A percentile compares a stretch with the other conserved stretches of the same genome.
These are phyloP conservation scores for Leucocoprinus birnbaumii DNA, from an alignment of 768 basidiomycete species.

Conservation along the genomic window DNA sequence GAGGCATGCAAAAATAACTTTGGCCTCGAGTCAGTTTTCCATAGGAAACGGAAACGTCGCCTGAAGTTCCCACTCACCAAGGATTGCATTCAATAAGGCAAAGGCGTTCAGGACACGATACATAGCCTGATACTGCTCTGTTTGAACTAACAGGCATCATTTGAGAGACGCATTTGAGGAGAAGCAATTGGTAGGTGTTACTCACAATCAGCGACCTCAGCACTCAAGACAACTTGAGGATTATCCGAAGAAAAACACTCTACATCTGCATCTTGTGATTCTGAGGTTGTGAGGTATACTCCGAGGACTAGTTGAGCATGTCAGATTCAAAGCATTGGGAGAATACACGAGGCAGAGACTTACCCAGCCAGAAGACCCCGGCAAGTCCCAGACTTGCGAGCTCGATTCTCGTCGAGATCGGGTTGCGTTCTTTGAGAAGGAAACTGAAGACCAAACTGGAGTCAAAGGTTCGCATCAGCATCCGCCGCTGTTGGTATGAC, in stretches of 20 bases:
- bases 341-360: conserved; percentile 20
- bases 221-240: conserved; percentile 45
- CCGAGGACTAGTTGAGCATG: conserved; percentile 57
- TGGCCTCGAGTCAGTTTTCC: conserved; percentile 8
- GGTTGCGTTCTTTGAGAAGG: conserved; percentile 64
- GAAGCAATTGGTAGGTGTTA: conserved; percentile 13
- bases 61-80: conserved; percentile 46
- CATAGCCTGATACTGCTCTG: conserved; percentile 86
- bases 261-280: conserved; percentile 75
- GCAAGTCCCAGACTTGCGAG: conserved; percentile 66
- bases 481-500: neutral
- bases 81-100: conserved; percentile 71
- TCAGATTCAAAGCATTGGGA: conserved; percentile 15
- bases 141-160: conserved; percentile 54
- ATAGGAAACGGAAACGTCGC: neutral
- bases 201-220: conserved; percentile 65
- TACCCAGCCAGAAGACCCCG: conserved; percentile 80
- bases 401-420: conserved; percentile 77
- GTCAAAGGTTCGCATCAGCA: neutral
- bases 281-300: conserved; percentile 69
- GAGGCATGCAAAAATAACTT: conserved; percentile 37
- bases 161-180: neutral
- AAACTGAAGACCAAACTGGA: conserved; percentile 62
- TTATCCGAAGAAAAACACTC: conserved; percentile 71
- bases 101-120: conserved; percentile 81